These are phyloP conservation scores for Fulvia fulva DNA, from an alignment of 2,329 filamentous ascomycete genomes.

Conservation along the genomic window DNA sequence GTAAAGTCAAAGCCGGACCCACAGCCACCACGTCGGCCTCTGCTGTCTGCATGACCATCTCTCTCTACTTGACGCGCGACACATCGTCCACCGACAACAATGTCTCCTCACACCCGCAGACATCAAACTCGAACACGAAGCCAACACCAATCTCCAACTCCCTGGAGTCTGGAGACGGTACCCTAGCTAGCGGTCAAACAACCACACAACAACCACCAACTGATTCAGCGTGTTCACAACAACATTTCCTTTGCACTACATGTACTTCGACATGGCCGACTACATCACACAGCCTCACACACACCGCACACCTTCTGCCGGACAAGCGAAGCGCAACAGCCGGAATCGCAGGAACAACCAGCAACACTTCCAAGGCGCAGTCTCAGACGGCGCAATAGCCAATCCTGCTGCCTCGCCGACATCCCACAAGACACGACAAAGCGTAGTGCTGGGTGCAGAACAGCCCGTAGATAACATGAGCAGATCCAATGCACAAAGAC, in stretches of 20 bases:
- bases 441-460: slow-evolving; percentile 12
- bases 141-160: slow-evolving; percentile 20
- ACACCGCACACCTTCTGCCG: slow-evolving; percentile 24
- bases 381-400: slow-evolving; percentile 26
- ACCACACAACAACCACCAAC: slow-evolving; percentile 8
- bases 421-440: slow-evolving; percentile 20
- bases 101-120: not conserved
- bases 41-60: not conserved
- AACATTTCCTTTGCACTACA: slow-evolving; percentile 12
- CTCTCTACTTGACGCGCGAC: not conserved
- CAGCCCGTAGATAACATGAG: slow-evolving; percentile 16
- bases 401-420: slow-evolving; percentile 22
- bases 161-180: slow-evolving; percentile 18
- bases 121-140: not conserved
- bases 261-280: slow-evolving; percentile 19
- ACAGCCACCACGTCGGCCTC: not conserved
- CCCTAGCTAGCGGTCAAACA: slow-evolving; percentile 18
- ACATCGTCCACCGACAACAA: not conserved
- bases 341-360: slow-evolving; percentile 22
- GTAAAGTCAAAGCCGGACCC: not conserved
- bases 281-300: slow-evolving; percentile 14
- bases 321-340: slow-evolving; percentile 34
- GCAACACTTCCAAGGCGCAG: slow-evolving; percentile 20
- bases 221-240: not conserved
- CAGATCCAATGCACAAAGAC: slow-evolving; percentile 24